These are phyloP conservation scores for Diplogelasinospora grovesii DNA, from an alignment of 495 filamentous ascomycete species.

Conservation along the genomic window DNA sequence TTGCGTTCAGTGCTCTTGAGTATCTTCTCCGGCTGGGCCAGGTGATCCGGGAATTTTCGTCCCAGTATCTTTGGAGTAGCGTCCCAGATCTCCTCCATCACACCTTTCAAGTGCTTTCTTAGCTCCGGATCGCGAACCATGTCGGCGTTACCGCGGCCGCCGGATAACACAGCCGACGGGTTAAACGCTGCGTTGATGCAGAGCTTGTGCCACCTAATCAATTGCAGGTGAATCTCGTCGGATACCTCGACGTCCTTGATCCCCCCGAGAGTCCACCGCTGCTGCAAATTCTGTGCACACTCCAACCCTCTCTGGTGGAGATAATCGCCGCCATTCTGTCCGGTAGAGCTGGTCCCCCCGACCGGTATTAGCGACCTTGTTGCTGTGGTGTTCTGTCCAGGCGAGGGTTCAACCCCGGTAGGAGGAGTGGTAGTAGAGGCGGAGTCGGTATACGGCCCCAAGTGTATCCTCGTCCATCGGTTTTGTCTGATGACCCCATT, in stretches of 20 bases:
- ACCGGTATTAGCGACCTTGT: too few relatives aligned
- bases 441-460: slow-evolving; percentile 46
- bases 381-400: too few relatives aligned
- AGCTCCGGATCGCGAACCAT: slow-evolving; percentile 48
- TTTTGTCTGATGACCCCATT: slow-evolving; percentile 50
- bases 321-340: slow-evolving; percentile 3
- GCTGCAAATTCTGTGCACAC: slow-evolving; percentile 22
- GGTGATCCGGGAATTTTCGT: slow-evolving; percentile 29
- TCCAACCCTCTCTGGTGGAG: slow-evolving; percentile 24
- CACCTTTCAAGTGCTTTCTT: slow-evolving; percentile 37
- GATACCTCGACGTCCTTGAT: slow-evolving; percentile 47
- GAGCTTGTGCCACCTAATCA: slow-evolving; percentile 58
- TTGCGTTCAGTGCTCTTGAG: slow-evolving; percentile 49
- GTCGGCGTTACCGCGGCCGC: slow-evolving; percentile 48
- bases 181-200: slow-evolving; percentile 61
- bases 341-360: too few relatives aligned
- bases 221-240: slow-evolving; percentile 47
- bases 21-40: slow-evolving; percentile 49
- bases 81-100: slow-evolving; percentile 54
- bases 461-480: slow-evolving; percentile 53
- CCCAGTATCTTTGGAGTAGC: slow-evolving; percentile 48
- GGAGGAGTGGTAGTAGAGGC: slow-evolving; percentile 6
- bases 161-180: slow-evolving; percentile 52
- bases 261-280: slow-evolving; percentile 38
- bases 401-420: slow-evolving; percentile 7